Percentiles rank a stretch among this genome's conserved stretches.
These are phyloP conservation scores for Macrolepiota fuliginosa DNA, from an alignment of 768 basidiomycete genomes.

Conservation along the genomic window DNA sequence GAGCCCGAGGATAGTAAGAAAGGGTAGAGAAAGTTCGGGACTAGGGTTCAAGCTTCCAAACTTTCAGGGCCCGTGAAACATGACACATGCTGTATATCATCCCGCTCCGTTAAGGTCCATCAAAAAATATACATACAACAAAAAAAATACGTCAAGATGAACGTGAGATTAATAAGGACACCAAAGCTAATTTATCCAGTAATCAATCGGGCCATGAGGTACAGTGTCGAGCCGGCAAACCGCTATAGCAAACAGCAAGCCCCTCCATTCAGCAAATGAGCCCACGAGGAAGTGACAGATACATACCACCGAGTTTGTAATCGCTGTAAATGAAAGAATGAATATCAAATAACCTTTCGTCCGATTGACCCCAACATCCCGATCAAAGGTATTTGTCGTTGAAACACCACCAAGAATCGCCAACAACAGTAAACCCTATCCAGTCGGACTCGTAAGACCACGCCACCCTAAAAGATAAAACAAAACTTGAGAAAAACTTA, in stretches of 20 bases:
- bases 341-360: slow-evolving; percentile 78
- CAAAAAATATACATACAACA: background rate
- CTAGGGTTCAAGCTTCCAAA: background rate
- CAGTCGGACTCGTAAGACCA: background rate
- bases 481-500: slow-evolving; percentile 27
- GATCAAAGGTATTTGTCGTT: slow-evolving; percentile 58
- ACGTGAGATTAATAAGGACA: background rate
- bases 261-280: background rate
- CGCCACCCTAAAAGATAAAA: background rate
- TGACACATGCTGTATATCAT: background rate
- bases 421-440: slow-evolving; percentile 65
- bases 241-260: slow-evolving; percentile 17
- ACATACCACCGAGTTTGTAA: slow-evolving; percentile 64
- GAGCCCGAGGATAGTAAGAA: too few relatives aligned
- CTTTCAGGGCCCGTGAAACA: background rate
- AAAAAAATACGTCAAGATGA: background rate
- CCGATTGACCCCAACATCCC: slow-evolving; percentile 43
- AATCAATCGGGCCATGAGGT: slow-evolving; percentile 29
- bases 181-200: slow-evolving; percentile 22
- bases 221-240: slow-evolving; percentile 30
- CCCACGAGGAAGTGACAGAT: background rate
- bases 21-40: too few relatives aligned
- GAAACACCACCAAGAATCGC: slow-evolving; percentile 62
- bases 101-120: background rate
- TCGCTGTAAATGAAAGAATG: slow-evolving; percentile 77